Evolutionary conservation across 2,329 filamentous ascomycete genomes (phyloP).

Genomic region (Hawksworthiomyces lignivorus): DNA sequence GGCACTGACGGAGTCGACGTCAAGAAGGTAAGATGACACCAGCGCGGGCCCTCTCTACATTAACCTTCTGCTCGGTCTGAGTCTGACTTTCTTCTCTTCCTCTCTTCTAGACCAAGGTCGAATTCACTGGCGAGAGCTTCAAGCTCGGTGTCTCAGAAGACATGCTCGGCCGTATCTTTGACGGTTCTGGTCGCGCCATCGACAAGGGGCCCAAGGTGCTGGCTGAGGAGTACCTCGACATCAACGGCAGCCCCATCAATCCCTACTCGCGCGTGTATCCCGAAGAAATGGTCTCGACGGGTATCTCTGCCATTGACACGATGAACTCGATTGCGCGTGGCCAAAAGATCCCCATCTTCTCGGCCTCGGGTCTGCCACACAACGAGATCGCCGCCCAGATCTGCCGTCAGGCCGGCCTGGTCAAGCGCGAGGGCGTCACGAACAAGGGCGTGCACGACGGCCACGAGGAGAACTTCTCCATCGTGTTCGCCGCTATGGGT

Average conservation of each 20-base stretch:
- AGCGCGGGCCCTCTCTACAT: no score
- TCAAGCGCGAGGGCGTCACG: slow-evolving; percentile 66
- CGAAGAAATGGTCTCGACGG: slow-evolving; percentile 99
- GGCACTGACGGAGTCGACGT: slow-evolving; percentile 96
- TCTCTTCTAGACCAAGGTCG: slow-evolving; percentile 73
- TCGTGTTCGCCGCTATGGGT: slow-evolving; percentile 99
- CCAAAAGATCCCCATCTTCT: slow-evolving; percentile 99
- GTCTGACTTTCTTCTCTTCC: no score
- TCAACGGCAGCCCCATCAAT: slow-evolving; percentile 98
- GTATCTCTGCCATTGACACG: slow-evolving; percentile 97
- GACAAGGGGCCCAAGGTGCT: slow-evolving; percentile 98
- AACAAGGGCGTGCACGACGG: slow-evolving; percentile 95
- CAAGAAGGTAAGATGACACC: slow-evolving; percentile 66
- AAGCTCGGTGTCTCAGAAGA: slow-evolving; percentile 99
- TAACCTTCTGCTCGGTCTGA: no score
- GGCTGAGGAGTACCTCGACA: slow-evolving; percentile 96
- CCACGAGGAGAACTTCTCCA: slow-evolving; percentile 99
- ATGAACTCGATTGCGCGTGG: slow-evolving; percentile 98
- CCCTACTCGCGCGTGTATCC: slow-evolving; percentile 96
- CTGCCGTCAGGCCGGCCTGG: slow-evolving; percentile 91
- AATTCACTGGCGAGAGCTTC: slow-evolving; percentile 93
- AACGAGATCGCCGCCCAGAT: slow-evolving; percentile 99
- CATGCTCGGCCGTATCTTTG: slow-evolving; percentile 98
- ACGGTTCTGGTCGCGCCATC: slow-evolving; percentile 94
- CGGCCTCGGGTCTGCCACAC: slow-evolving; percentile 92